Conservation (phyloP, 495 filamentous ascomycete genomes). For the Penicillium turbatum region DNA sequence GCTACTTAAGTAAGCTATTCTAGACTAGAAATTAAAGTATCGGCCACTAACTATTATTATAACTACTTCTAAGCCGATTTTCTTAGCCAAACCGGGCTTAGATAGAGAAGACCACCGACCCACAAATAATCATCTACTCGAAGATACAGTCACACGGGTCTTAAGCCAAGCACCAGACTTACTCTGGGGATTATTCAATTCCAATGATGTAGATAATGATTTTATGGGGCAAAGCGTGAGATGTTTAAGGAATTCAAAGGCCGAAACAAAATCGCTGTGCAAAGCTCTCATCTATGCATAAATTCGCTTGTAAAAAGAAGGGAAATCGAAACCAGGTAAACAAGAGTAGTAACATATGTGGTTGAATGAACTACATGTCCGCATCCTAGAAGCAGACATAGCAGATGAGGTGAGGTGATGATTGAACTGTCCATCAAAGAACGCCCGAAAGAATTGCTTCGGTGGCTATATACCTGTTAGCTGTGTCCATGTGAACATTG, state of each 20-base stretch:
- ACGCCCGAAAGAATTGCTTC: slow-evolving; percentile 70
- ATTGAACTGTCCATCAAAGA: slow-evolving; percentile 39
- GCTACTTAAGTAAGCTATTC: no score
- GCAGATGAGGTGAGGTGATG: neutral
- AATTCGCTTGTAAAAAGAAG: slow-evolving; percentile 17
- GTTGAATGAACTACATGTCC: slow-evolving; percentile 2
- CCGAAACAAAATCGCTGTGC: slow-evolving; percentile 15
- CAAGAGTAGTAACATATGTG: slow-evolving; percentile 12
- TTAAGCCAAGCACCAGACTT: slow-evolving; percentile 9
- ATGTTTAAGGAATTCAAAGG: slow-evolving; percentile 10
- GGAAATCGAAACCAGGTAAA: slow-evolving; percentile 1
- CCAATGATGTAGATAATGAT: slow-evolving; percentile 2
- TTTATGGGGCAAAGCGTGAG: slow-evolving; percentile 10
- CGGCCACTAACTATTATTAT: no score
- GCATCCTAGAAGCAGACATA: neutral
- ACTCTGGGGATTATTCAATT: slow-evolving; percentile 20
- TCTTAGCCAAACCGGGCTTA: no score
- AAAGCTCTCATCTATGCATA: slow-evolving; percentile 26
- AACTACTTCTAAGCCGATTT: no score
- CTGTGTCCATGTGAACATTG: slow-evolving; percentile 1
- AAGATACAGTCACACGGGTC: neutral
- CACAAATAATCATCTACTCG: neutral
- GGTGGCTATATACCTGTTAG: slow-evolving; percentile 56
- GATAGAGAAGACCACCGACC: no score
- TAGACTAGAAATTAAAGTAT: no score